Conservation (phyloP, 306 rosid genomes). For the Sechiopsis laciniata region DNA sequence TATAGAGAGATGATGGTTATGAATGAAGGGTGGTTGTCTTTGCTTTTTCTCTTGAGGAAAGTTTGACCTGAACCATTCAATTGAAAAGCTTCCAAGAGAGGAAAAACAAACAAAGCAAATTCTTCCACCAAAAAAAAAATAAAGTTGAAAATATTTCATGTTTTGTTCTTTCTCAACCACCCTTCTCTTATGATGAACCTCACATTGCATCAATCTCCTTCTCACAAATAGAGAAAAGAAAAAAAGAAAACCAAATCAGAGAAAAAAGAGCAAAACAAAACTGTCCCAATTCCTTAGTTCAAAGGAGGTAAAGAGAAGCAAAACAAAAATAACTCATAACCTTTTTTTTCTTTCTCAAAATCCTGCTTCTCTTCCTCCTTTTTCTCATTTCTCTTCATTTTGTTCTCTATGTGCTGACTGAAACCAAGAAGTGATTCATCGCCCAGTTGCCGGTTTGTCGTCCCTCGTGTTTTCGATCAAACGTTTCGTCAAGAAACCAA, state of each 20-base stretch:
- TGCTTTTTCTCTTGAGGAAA: conserved; percentile 34
- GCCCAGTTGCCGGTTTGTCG: conserved; percentile 16
- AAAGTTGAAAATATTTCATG: conserved; percentile 8
- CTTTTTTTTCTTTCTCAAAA: conserved; percentile 26
- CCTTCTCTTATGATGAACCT: conserved; percentile 49
- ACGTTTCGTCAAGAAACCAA: conserved; percentile 24
- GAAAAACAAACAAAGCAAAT: not conserved
- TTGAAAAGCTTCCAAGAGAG: not conserved
- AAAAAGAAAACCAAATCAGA: not conserved
- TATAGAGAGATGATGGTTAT: conserved; percentile 21
- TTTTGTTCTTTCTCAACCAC: conserved; percentile 10
- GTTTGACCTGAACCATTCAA: conserved; percentile 64
- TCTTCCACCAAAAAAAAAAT: not conserved
- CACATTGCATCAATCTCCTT: conserved; percentile 21
- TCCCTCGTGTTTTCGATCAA: conserved; percentile 11
- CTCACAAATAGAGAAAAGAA: conserved; percentile 21
- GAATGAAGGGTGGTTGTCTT: conserved; percentile 37
- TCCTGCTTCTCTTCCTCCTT: conserved; percentile 18
- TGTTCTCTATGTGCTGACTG: conserved; percentile 3
- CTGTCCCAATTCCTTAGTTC: not conserved
- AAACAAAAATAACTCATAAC: not conserved
- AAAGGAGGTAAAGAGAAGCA: conserved; percentile 19
- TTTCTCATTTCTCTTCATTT: not conserved
- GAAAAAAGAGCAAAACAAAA: conserved; percentile 8
- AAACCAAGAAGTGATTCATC: not conserved